phyloP scores from a whole-genome alignment of 2,329 filamentous ascomycete genomes.

The Aspergillus carbonarius region DNA sequence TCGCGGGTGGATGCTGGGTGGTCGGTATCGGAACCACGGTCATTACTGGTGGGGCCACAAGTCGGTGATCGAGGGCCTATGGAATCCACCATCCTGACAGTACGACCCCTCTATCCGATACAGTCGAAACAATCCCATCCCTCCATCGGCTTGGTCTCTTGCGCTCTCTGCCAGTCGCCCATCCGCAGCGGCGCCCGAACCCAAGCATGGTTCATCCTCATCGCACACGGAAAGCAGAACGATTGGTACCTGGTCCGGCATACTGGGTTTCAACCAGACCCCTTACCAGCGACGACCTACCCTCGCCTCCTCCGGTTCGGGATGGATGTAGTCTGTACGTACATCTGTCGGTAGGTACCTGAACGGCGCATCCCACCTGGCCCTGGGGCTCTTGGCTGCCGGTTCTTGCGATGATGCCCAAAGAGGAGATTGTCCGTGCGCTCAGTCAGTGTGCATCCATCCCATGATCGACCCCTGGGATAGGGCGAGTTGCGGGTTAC shows the following conservation, averaged over 20 bases:
- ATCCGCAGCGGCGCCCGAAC: background rate
- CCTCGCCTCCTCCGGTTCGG: background rate
- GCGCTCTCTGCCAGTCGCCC: background rate
- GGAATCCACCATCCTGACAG: conserved; percentile 9
- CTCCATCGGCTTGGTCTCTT: background rate
- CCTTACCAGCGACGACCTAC: background rate
- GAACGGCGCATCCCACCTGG: conserved; percentile 9
- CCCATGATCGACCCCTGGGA: conserved; percentile 21
- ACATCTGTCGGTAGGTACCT: conserved; percentile 13
- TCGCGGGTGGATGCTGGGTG: background rate
- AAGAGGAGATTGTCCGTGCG: conserved; percentile 19
- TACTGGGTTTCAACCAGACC: background rate
- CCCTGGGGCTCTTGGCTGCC: conserved; percentile 5
- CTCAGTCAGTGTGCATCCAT: conserved; percentile 18
- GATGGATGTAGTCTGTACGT: background rate
- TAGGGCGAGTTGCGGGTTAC: conserved; percentile 15
- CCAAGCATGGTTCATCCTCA: background rate
- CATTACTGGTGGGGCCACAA: background rate
- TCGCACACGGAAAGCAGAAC: background rate
- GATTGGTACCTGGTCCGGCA: background rate
- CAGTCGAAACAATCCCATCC: background rate
- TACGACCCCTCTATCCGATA: conserved; percentile 7
- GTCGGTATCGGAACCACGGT: conserved; percentile 9
- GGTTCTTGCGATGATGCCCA: conserved; percentile 12
- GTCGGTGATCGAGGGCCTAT: conserved; percentile 18